Percentiles rank a stretch among this genome's conserved stretches.
Evolutionary conservation across 2,329 filamentous ascomycete genomes (phyloP).

Genomic region (Paecilomyces fulvus): DNA sequence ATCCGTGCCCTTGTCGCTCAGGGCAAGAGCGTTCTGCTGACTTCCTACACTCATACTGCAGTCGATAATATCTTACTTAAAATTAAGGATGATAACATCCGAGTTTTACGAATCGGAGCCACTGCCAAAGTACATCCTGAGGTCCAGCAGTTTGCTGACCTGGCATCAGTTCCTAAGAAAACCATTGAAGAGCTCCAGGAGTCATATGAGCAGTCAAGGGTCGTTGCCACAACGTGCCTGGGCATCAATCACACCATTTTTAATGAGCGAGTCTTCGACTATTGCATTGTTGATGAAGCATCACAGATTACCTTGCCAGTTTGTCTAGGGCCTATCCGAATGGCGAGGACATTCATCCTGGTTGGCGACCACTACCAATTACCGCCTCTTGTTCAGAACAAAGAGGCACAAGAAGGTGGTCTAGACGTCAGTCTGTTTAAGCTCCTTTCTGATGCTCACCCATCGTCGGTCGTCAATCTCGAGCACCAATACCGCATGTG

Average conservation of each 20-base stretch:
- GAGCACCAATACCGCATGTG: conserved; percentile 99
- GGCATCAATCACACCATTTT: conserved; percentile 87
- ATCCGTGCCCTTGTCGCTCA: conserved; percentile 82
- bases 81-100: conserved; percentile 67
- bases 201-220: conserved; percentile 74
- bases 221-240: conserved; percentile 92
- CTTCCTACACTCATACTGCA: conserved; percentile 93
- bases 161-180: conserved; percentile 64
- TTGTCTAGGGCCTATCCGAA: conserved; percentile 84
- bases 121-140: conserved; percentile 79
- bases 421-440: conserved; percentile 93
- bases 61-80: conserved; percentile 98
- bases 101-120: conserved; percentile 76
- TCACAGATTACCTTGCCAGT: conserved; percentile 96
- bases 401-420: conserved; percentile 74
- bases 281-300: conserved; percentile 96
- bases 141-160: conserved; percentile 73
- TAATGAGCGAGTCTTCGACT: conserved; percentile 83
- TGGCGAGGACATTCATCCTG: conserved; percentile 86
- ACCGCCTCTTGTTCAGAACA: conserved; percentile 87
- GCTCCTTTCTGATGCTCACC: conserved; percentile 79
- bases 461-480: conserved; percentile 77
- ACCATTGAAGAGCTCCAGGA: conserved; percentile 75
- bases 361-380: conserved; percentile 96
- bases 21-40: conserved; percentile 84